Percentiles rank a stretch among this genome's conserved stretches.
Conservation (phyloP, 257 asterid species). For the Verbena officinalis region DNA sequence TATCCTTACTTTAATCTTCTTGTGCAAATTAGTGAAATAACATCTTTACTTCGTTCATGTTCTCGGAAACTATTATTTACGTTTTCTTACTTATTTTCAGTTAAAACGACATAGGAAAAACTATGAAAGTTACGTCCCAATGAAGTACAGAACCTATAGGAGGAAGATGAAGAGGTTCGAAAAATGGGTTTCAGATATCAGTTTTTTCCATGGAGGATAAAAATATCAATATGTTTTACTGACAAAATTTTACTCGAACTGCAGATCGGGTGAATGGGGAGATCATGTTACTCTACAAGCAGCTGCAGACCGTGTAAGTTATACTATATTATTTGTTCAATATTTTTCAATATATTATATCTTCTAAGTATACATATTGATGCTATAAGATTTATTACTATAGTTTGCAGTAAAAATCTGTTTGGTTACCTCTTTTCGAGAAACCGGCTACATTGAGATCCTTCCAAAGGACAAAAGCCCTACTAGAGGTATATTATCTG, state of each 20-base stretch:
- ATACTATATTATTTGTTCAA: background rate
- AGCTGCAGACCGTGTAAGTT: conserved; percentile 90
- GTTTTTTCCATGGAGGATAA: background rate
- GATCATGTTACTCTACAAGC: conserved; percentile 99
- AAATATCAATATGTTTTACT: background rate
- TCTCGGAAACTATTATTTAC: background rate
- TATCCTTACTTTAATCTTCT: background rate
- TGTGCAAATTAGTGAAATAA: background rate
- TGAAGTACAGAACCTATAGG: conserved; percentile 78
- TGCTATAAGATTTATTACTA: conserved; percentile 18
- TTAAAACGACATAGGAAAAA: conserved; percentile 66
- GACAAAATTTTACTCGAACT: conserved; percentile 29
- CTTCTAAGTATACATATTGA: background rate
- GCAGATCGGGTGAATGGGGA: conserved; percentile 94
- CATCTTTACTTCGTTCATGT: background rate
- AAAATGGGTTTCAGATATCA: background rate
- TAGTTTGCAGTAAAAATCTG: conserved; percentile 88
- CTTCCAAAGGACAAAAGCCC: conserved; percentile 72
- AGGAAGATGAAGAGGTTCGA: conserved; percentile 85
- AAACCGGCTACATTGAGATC: conserved; percentile 79
- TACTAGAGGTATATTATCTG: conserved; percentile 46
- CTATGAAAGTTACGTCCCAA: conserved; percentile 92
- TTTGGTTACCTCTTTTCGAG: conserved; percentile 92
- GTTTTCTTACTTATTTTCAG: conserved; percentile 50
- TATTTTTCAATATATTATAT: too few species aligned